Conservation (phyloP, 2,329 filamentous ascomycete genomes). For the Colletotrichum chrysophilum region DNA sequence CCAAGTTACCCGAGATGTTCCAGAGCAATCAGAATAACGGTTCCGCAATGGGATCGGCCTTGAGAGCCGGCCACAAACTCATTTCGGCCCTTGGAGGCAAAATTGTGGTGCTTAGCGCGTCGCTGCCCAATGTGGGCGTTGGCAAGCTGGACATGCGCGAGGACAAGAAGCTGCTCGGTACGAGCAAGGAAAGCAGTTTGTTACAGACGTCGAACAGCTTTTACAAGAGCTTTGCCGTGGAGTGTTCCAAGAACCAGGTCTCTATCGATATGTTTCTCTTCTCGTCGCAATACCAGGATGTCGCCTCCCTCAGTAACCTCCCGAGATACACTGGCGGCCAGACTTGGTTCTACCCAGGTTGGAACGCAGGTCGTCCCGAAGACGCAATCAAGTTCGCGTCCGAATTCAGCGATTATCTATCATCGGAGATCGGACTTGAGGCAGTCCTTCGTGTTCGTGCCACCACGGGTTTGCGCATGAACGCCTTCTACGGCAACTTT, state of each 20-base stretch:
- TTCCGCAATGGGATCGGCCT: slow-evolving; percentile 93
- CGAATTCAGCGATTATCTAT: slow-evolving; percentile 97
- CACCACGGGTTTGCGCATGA: slow-evolving; percentile 94
- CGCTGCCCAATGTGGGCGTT: slow-evolving; percentile 86
- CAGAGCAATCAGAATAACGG: slow-evolving; percentile 87
- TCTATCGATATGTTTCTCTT: slow-evolving; percentile 99
- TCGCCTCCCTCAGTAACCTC: slow-evolving; percentile 93
- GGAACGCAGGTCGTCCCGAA: slow-evolving; percentile 92
- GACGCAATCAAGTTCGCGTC: slow-evolving; percentile 98
- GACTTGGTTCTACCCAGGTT: slow-evolving; percentile 98
- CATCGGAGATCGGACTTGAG: slow-evolving; percentile 93
- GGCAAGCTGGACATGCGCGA: slow-evolving; percentile 93
- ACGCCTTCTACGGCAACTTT: slow-evolving; percentile 98
- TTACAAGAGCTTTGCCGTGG: slow-evolving; percentile 98
- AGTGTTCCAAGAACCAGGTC: slow-evolving; percentile 98
- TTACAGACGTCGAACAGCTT: slow-evolving; percentile 94
- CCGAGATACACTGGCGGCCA: slow-evolving; percentile 96
- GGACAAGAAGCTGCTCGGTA: slow-evolving; percentile 94
- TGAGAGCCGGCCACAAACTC: slow-evolving; percentile 92
- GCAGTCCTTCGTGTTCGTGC: slow-evolving; percentile 94
- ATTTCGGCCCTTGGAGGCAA: slow-evolving; percentile 95
- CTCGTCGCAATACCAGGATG: slow-evolving; percentile 95
- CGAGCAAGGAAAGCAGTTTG: slow-evolving; percentile 85
- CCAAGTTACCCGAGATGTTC: slow-evolving; percentile 95
- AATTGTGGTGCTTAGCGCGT: slow-evolving; percentile 88